phyloP scores from a whole-genome alignment of 768 basidiomycete genomes.

The Agaricus subrufescens region DNA sequence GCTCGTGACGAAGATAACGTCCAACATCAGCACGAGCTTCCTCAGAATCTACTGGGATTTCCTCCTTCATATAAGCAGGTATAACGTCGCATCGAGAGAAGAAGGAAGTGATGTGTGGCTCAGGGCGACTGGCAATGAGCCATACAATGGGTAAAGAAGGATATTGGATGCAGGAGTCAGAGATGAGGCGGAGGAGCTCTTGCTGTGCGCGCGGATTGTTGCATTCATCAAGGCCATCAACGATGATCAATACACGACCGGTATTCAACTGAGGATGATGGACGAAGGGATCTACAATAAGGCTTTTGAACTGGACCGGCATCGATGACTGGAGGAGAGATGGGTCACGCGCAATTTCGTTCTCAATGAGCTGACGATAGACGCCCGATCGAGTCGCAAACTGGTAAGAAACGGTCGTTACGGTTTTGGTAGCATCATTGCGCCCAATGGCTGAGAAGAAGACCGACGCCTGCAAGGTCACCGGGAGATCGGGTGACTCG shows the following conservation, averaged over 20 bases:
- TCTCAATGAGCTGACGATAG: slow-evolving; percentile 2
- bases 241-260: neutral
- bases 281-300: slow-evolving; percentile 13
- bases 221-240: slow-evolving; percentile 2
- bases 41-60: neutral
- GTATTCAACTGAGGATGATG: neutral
- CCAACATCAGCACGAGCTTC: neutral
- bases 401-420: slow-evolving; percentile 16
- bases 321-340: slow-evolving; percentile 7
- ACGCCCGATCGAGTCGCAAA: slow-evolving; percentile 9
- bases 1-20: neutral
- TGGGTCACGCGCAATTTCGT: slow-evolving; percentile 7
- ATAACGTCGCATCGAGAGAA: neutral
- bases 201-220: neutral
- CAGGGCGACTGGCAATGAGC: neutral
- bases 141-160: neutral
- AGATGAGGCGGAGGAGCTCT: neutral
- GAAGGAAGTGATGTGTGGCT: slow-evolving; percentile 1
- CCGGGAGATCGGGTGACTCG: neutral
- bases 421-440: neutral
- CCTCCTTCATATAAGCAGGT: neutral
- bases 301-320: slow-evolving; percentile 9
- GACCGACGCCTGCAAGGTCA: neutral
- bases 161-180: neutral
- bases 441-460: neutral